phyloP scores from a whole-genome alignment of 192 early-diverging fungal genomes.

The Physocladia obscura region DNA sequence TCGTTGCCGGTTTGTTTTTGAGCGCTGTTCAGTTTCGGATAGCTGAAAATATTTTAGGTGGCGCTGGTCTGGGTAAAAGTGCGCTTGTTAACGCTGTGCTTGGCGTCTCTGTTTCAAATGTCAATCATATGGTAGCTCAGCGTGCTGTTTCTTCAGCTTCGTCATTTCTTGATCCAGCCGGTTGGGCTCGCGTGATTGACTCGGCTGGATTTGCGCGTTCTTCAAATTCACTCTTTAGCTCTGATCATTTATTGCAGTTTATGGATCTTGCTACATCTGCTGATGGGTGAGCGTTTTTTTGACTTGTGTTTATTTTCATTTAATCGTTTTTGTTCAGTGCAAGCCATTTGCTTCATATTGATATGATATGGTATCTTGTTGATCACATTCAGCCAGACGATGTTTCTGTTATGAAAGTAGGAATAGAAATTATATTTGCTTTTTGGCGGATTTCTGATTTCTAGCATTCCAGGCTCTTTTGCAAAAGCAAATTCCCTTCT shows the following conservation, averaged over 20 bases:
- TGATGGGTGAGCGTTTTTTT: neutral
- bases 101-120: neutral
- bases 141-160: neutral
- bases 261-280: neutral
- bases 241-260: neutral
- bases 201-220: neutral
- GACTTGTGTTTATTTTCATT: neutral
- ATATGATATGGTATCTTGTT: slow-evolving; percentile 23
- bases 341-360: neutral
- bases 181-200: slow-evolving; percentile 5
- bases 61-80: slow-evolving; percentile 18
- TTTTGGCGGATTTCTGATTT: no score
- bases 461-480: no score
- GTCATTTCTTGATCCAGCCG: slow-evolving; percentile 4
- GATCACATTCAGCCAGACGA: slow-evolving; percentile 14
- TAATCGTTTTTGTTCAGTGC: neutral
- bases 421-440: no score
- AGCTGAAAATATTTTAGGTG: neutral
- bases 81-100: slow-evolving; percentile 12
- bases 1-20: slow-evolving; percentile 14
- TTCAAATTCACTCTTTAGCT: neutral
- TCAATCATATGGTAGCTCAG: neutral
- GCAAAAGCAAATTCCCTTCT: slow-evolving; percentile 5
- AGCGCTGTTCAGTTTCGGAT: neutral
- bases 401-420: neutral